phyloP scores from a whole-genome alignment of 116 monocot species.

The Cymodocea nodosa region DNA sequence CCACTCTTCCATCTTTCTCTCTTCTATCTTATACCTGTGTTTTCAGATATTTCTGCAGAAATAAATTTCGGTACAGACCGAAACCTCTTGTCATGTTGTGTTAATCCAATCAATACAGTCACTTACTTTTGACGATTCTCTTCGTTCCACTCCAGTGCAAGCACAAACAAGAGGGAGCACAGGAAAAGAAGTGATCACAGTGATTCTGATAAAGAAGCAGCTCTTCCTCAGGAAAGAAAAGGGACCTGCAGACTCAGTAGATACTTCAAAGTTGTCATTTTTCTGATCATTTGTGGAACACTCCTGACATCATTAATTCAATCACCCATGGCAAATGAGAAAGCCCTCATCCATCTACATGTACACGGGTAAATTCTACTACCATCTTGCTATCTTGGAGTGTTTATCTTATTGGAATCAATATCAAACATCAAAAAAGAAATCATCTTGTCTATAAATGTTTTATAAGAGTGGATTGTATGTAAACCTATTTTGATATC shows the following conservation, averaged over 20 bases:
- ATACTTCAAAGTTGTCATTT: constrained; percentile 27
- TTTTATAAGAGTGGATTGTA: too few relatives aligned
- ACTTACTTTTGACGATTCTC: background rate
- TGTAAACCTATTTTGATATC: too few relatives aligned
- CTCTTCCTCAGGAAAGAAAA: constrained; percentile 21
- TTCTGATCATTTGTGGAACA: constrained; percentile 31
- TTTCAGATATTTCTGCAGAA: too few relatives aligned
- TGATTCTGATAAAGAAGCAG: constrained; percentile 14
- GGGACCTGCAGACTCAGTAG: constrained; percentile 29
- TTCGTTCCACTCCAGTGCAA: constrained; percentile 13
- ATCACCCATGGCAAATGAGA: constrained; percentile 21
- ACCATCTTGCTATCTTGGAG: background rate
- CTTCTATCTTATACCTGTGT: too few relatives aligned
- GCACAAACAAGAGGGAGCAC: constrained; percentile 18
- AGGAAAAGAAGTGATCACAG: constrained; percentile 22
- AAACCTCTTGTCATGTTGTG: too few relatives aligned
- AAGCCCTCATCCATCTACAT: constrained; percentile 9
- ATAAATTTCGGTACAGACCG: too few relatives aligned
- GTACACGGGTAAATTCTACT: constrained; percentile 22
- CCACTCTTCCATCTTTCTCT: too few relatives aligned
- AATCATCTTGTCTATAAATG: too few relatives aligned
- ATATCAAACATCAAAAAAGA: background rate
- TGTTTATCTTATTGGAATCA: background rate
- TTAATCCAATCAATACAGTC: background rate
- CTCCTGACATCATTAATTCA: constrained; percentile 23